Evolutionary conservation across 1,139 yeast species (phyloP), one percentile per base, ranked within the genome.

Genomic region (Wickerhamiella pararugosa): DNA sequence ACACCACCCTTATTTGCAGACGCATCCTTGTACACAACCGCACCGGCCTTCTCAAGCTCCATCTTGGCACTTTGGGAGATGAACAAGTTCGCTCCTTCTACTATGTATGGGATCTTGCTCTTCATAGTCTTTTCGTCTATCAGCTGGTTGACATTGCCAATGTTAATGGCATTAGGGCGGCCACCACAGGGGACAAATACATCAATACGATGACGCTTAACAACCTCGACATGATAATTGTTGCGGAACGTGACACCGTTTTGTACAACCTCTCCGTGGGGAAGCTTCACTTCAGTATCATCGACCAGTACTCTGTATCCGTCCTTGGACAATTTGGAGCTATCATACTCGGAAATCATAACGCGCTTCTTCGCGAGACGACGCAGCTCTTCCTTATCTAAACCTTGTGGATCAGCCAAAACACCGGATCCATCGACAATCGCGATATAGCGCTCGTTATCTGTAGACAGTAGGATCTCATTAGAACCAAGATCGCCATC

Each of bases 1-100:
- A 90, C 98, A 66, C 98, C 98, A 58, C 98, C 98, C 66, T 90
- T 90, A 65, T 90, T 90, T 44, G 97, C 84, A 15, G 96, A 83
- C 15, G 98, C 95, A 67, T 90, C 98, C 64, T 90, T 90, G 65
- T 84, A 83, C 44, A 90, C 71, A 43, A 86, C 62, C 44, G 83
- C 76, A 34, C 97, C 97, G 33, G 94, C 93, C 40, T 72, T 67
- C 64, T 90, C 98, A 47, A 90, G 70, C 45, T 76, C 71, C 38
- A 87, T 65, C 67, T 90, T 90, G 45, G 97, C 97, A 37, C 86
- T 75, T 65, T 90, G 98, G 3, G 97, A 84, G 48, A 90, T 79
- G 63, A 90, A 90, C 61, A 90, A 71, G 62, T 90, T 90, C 45
- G 98, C 98, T 58, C 98, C 98, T 66, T 90, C 98, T 45, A 90